These are phyloP conservation scores for Pseudocercospora cruenta DNA, from an alignment of 2,329 filamentous ascomycete species.

Conservation along the genomic window DNA sequence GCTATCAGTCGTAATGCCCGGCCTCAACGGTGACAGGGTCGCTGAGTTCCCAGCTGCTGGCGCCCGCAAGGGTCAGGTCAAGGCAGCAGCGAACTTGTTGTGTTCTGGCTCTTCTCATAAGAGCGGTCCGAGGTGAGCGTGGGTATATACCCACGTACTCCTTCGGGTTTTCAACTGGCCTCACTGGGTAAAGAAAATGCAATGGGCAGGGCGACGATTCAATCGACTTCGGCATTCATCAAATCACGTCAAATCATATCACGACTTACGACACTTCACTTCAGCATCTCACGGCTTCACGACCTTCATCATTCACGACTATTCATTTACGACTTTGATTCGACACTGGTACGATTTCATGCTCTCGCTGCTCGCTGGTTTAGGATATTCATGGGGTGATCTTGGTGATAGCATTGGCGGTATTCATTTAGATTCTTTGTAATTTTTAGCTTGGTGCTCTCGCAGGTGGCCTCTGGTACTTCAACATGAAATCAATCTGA, in stretches of 20 bases:
- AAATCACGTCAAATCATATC: background rate
- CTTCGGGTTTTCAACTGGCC: background rate
- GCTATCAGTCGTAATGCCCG: background rate
- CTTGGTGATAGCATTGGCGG: background rate
- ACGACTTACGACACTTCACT: background rate
- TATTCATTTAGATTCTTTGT: background rate
- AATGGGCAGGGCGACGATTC: background rate
- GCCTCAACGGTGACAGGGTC: background rate
- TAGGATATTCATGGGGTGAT: background rate
- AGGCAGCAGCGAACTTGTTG: background rate
- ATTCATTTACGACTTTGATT: background rate
- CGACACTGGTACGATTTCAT: background rate
- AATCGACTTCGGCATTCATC: background rate
- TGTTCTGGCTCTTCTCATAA: background rate
- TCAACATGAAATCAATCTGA: background rate
- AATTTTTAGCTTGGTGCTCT: background rate
- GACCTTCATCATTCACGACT: background rate
- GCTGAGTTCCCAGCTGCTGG: background rate
- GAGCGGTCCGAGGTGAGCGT: background rate
- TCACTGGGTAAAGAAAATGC: background rate
- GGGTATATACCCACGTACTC: background rate
- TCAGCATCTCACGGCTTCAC: background rate
- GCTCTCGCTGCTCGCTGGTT: background rate
- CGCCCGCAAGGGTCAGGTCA: background rate
- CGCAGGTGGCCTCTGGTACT: background rate